A percentile compares a stretch with the other conserved stretches of the same genome.
Evolutionary conservation across 1,284 basidiomycete genomes (phyloP).

Genomic region (Sanghuangporus weigelae): DNA sequence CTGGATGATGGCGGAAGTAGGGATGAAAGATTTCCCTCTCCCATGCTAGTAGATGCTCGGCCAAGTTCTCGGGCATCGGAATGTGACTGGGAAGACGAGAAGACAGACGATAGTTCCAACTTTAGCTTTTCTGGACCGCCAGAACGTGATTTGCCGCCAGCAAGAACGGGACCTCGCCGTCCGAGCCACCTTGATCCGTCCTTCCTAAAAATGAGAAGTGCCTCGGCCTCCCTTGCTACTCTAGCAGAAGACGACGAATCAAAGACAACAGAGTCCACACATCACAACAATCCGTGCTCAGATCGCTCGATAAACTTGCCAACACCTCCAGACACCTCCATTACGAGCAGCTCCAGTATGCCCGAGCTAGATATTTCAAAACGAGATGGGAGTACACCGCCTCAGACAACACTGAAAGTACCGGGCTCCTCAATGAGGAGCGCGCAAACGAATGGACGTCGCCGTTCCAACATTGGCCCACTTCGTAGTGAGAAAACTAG

Average conservation of each 20-base stretch:
- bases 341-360: constrained; percentile 23
- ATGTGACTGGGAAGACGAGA: constrained; percentile 86
- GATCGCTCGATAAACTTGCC: constrained; percentile 57
- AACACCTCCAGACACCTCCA: constrained; percentile 24
- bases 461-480: constrained; percentile 70
- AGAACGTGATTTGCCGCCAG: constrained; percentile 26
- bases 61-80: constrained; percentile 57
- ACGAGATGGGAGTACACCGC: constrained; percentile 39
- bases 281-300: constrained; percentile 41
- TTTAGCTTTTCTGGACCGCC: constrained; percentile 41
- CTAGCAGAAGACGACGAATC: constrained; percentile 69
- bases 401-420: constrained; percentile 44
- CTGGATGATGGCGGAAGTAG: constrained; percentile 63
- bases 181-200: constrained; percentile 61
- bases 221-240: constrained; percentile 49
- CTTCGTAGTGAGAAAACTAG: constrained; percentile 63
- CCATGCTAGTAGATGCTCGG: constrained; percentile 20
- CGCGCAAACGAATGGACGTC: constrained; percentile 30
- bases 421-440: constrained; percentile 30
- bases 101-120: constrained; percentile 62
- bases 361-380: constrained; percentile 31
- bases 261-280: constrained; percentile 29
- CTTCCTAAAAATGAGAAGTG: constrained; percentile 58
- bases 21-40: constrained; percentile 17
- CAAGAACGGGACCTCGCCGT: constrained; percentile 30